phyloP scores from a whole-genome alignment of 768 basidiomycete species.

The Sporobolomyces phaffii region DNA sequence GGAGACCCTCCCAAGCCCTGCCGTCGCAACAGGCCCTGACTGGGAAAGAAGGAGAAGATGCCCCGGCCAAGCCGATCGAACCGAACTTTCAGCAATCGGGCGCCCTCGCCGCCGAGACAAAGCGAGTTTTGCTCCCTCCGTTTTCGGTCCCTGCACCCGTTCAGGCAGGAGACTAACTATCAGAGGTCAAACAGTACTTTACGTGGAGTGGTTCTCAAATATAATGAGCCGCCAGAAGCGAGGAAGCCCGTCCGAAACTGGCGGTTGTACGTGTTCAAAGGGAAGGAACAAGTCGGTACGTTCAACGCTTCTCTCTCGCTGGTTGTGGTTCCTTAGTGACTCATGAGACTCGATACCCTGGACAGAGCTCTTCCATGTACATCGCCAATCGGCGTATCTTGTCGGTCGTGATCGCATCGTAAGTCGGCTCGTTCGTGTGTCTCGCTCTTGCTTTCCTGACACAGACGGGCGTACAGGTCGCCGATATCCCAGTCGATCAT shows the following conservation, averaged over 20 bases:
- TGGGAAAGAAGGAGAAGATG: constrained; percentile 45
- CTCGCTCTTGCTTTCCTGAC: neutral
- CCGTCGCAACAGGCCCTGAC: constrained; percentile 15
- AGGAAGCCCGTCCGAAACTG: constrained; percentile 82
- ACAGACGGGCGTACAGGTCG: constrained; percentile 44
- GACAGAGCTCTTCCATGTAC: constrained; percentile 81
- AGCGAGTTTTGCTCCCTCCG: constrained; percentile 45
- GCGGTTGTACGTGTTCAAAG: constrained; percentile 97
- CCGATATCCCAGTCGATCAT: constrained; percentile 76
- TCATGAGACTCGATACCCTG: neutral
- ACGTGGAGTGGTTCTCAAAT: constrained; percentile 68
- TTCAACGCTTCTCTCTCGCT: constrained; percentile 16
- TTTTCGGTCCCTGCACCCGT: neutral
- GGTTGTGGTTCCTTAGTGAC: neutral
- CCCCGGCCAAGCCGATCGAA: constrained; percentile 57
- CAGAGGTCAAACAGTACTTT: constrained; percentile 41
- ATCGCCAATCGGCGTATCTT: constrained; percentile 88
- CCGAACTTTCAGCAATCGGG: constrained; percentile 87
- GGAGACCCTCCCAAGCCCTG: constrained; percentile 2
- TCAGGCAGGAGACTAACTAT: no score
- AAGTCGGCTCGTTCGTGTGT: constrained; percentile 43
- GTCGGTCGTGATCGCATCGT: constrained; percentile 83
- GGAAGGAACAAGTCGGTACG: constrained; percentile 82
- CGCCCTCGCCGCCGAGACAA: constrained; percentile 89
- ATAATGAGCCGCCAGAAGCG: constrained; percentile 97